A percentile compares a stretch with the other conserved stretches of the same genome.
Evolutionary conservation across 148 eudicot genomes (phyloP).

Genomic region (Rhododendron ovatum): DNA sequence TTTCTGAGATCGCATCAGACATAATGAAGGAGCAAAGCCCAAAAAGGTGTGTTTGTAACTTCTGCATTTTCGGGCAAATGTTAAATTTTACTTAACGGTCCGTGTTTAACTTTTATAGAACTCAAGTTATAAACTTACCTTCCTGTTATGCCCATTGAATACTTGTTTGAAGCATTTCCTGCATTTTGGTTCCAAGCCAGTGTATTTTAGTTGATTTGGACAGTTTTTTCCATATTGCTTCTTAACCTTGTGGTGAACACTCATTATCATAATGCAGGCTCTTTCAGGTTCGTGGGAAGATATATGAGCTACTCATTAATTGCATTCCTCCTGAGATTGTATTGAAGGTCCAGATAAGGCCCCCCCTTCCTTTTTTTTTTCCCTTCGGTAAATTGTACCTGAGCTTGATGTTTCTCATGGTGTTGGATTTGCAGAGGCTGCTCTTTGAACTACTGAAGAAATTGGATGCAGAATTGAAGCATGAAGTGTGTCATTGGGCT

Average conservation of each 20-base stretch:
- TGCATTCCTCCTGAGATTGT: slow-evolving; percentile 90
- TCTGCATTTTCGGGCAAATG: background rate
- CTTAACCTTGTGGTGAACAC: slow-evolving; percentile 5
- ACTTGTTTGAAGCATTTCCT: background rate
- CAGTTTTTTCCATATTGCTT: background rate
- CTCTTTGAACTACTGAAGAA: slow-evolving; percentile 84
- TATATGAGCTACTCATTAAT: slow-evolving; percentile 75
- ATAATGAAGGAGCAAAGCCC: slow-evolving; percentile 97
- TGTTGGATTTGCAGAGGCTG: slow-evolving; percentile 56
- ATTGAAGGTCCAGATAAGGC: slow-evolving; percentile 49
- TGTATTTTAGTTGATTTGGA: background rate
- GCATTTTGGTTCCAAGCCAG: background rate
- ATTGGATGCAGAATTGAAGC: slow-evolving; percentile 87
- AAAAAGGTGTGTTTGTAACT: slow-evolving; percentile 49
- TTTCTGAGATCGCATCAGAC: slow-evolving; percentile 80
- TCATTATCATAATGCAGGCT: slow-evolving; percentile 37
- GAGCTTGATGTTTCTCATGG: slow-evolving; percentile 9
- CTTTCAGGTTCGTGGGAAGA: slow-evolving; percentile 86
- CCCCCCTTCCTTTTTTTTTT: background rate
- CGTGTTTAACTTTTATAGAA: background rate
- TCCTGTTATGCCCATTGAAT: background rate
- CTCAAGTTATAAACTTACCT: background rate
- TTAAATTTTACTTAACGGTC: background rate
- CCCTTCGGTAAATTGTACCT: background rate
- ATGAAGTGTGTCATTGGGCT: slow-evolving; percentile 97